phyloP scores from a whole-genome alignment of 805 yeast species.

The Cyberlindnera mrakii region DNA sequence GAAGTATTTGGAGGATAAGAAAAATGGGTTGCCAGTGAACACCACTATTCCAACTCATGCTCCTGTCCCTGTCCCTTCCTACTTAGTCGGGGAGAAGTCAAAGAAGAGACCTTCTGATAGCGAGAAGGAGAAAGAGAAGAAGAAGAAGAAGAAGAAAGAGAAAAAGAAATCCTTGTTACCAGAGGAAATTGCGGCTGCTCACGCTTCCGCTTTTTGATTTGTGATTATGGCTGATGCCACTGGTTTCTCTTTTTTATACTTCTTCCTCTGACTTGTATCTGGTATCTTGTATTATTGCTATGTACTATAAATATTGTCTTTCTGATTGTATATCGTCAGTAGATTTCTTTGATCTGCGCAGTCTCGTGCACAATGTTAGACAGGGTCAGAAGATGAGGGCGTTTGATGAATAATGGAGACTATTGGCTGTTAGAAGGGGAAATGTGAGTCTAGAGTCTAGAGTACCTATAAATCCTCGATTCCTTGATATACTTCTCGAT shows the following conservation, averaged over 20 bases:
- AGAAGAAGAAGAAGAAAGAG: slow-evolving; percentile 50
- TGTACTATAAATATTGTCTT: neutral
- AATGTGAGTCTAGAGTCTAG: too few species aligned
- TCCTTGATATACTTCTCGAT: too few species aligned
- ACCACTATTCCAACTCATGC: slow-evolving; percentile 29
- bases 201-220: too few species aligned
- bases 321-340: too few species aligned
- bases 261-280: neutral
- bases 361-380: too few species aligned
- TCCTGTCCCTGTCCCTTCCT: slow-evolving; percentile 34
- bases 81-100: slow-evolving; percentile 20
- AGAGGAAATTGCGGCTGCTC: neutral
- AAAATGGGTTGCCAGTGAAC: slow-evolving; percentile 28
- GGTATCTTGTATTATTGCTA: neutral
- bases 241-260: neutral
- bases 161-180: slow-evolving; percentile 29
- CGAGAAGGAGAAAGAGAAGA: slow-evolving; percentile 38
- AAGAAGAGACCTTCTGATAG: slow-evolving; percentile 31
- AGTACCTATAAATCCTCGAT: too few species aligned
- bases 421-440: too few species aligned
- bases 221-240: slow-evolving; percentile 2
- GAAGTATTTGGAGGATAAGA: slow-evolving; percentile 40
- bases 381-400: too few species aligned
- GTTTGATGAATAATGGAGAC: too few species aligned
- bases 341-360: too few species aligned